phyloP scores from a whole-genome alignment of 164 flowering plant genomes.

The Magnolia sinica region DNA sequence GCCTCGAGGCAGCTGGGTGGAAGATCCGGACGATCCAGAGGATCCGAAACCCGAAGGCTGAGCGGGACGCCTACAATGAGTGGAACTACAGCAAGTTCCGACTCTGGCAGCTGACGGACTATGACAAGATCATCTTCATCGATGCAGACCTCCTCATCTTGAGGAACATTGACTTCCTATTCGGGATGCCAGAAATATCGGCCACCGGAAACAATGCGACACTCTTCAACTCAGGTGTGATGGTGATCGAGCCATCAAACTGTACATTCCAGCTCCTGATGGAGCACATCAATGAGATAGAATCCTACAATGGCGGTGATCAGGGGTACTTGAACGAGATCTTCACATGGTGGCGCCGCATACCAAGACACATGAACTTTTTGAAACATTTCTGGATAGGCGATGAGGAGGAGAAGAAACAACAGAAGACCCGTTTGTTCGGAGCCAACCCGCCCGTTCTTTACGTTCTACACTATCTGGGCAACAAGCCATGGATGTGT shows the following conservation, averaged over 20 bases:
- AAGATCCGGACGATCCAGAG: constrained; percentile 47
- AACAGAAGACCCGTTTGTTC: constrained; percentile 62
- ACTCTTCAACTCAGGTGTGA: constrained; percentile 85
- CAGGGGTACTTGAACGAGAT: constrained; percentile 89
- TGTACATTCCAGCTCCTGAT: constrained; percentile 80
- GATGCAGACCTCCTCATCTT: constrained; percentile 88
- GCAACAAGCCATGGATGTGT: constrained; percentile 89
- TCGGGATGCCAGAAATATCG: constrained; percentile 82
- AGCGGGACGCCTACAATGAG: constrained; percentile 77
- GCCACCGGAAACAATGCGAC: constrained; percentile 88
- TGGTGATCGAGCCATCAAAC: constrained; percentile 96
- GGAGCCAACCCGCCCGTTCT: constrained; percentile 86
- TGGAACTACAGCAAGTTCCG: constrained; percentile 95
- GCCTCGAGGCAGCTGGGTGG: constrained; percentile 62
- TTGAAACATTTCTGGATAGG: constrained; percentile 89
- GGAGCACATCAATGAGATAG: constrained; percentile 84
- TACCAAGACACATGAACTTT: constrained; percentile 91
- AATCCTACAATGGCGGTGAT: constrained; percentile 92
- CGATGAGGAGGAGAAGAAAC: constrained; percentile 68
- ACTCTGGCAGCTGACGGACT: constrained; percentile 94
- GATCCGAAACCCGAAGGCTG: constrained; percentile 65
- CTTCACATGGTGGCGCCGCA: constrained; percentile 96
- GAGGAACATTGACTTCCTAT: constrained; percentile 77
- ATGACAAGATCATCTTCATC: constrained; percentile 85
- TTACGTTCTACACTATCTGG: constrained; percentile 83